Evolutionary conservation across 768 basidiomycete genomes (phyloP), one percentile per base, ranked within the genome.

Genomic region (Kwoniella dejecticola): DNA sequence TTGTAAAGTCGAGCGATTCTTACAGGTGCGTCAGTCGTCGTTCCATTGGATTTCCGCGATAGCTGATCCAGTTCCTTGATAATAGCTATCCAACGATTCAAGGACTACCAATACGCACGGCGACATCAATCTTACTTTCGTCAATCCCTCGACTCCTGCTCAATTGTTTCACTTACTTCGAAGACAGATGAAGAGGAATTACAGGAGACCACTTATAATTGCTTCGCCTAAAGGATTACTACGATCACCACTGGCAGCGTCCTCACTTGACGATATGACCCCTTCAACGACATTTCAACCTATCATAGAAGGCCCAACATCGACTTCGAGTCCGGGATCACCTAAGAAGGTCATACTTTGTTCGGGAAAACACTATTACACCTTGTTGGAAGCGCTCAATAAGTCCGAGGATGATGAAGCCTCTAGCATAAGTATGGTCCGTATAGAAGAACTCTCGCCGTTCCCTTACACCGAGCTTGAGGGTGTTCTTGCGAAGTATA

Each of bases 161-260:
- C 90, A 95, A 60, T 91, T 93, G 68, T 96, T 95, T 85, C 93
- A 96, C 76, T 82, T 95, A 1, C 82, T 96, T n/a, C 82, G 93
- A 56, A 83, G 92, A 48, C 93, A 95, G 77, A 85, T 93, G 72
- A 82, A 83, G 70, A 82, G 92, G 44, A 91, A 91, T 66, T 94
- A 87, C 80, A 83, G 92, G 57, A 93, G 90, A 74, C 93, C 92
- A 0, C 80, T 95, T 48, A 81, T 95, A 27, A 85, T 96, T 5
- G 89, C 89, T 11, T 87, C 85, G 2, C 92, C 93, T 0, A 96
- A 96, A 72, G 89, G 87, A 1, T 81, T 95, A 12, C 81, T 94
- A 10, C 84, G 91, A 23, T 82, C 90, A 19, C 81, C 89, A 91
- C 86, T 87, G 29, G 89, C 91, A 0, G 82, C 89, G 0, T 91